phyloP scores from a whole-genome alignment of 2,329 filamentous ascomycete genomes.

The Neopestalotiopsis rosae region DNA sequence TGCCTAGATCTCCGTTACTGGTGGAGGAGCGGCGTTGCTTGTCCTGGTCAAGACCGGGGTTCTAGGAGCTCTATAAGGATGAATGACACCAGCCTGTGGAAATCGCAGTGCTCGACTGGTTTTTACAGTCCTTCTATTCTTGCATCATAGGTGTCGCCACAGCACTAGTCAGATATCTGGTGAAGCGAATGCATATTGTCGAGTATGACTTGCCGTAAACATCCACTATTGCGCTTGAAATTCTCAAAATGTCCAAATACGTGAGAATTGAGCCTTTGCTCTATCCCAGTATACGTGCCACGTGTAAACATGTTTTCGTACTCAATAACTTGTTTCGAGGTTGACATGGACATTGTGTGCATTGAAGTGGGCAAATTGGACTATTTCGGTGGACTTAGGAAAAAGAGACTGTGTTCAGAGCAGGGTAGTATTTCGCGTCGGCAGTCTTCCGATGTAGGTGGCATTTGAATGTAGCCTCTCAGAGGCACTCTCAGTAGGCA shows the following conservation, averaged over 20 bases:
- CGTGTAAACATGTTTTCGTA: neutral
- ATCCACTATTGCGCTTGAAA: neutral
- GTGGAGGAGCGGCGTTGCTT: neutral
- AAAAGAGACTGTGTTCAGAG: neutral
- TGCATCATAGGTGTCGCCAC: neutral
- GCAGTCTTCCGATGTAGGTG: neutral
- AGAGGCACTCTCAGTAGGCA: neutral
- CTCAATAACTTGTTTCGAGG: neutral
- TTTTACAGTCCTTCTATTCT: neutral
- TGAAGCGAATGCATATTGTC: neutral
- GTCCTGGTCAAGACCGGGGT: neutral
- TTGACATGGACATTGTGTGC: neutral
- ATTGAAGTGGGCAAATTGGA: conserved; percentile 15
- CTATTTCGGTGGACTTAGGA: neutral
- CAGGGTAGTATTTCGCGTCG: neutral
- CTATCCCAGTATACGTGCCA: neutral
- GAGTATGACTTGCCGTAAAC: neutral
- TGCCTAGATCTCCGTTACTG: conserved; percentile 7
- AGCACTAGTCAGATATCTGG: neutral
- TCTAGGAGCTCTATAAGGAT: neutral
- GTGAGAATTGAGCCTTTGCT: neutral
- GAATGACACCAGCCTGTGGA: conserved; percentile 12
- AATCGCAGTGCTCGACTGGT: neutral
- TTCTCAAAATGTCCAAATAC: neutral
- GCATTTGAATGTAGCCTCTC: neutral